Conservation (phyloP, 129 eudicot genomes). For the Daucus carota region DH1_v3.0 NC_030387.2:35303001-35303500, state of each 20-base stretch:
- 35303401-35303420: conserved; percentile 19
- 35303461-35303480: neutral
- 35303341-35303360: conserved; percentile 63
- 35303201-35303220: neutral
- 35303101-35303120: conserved; percentile 72
- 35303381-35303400: conserved; percentile 59
- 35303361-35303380: conserved; percentile 44
- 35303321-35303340: conserved; percentile 77
- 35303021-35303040: conserved; percentile 76
- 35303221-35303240: neutral
- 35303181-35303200: conserved; percentile 2
- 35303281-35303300: neutral
- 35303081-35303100: conserved; percentile 92
- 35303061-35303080: conserved; percentile 46
- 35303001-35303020: conserved; percentile 33
- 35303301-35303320: conserved; percentile 54
- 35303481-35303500: neutral
- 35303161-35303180: conserved; percentile 52
- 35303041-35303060: conserved; percentile 43
- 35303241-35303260: neutral
- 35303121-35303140: conserved; percentile 52
- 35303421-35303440: neutral
- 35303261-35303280: neutral
- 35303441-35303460: neutral
- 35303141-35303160: conserved; percentile 54